Evolutionary conservation across 2,329 filamentous ascomycete genomes (phyloP).

Genomic region (Fonsecaea monophora): DNA sequence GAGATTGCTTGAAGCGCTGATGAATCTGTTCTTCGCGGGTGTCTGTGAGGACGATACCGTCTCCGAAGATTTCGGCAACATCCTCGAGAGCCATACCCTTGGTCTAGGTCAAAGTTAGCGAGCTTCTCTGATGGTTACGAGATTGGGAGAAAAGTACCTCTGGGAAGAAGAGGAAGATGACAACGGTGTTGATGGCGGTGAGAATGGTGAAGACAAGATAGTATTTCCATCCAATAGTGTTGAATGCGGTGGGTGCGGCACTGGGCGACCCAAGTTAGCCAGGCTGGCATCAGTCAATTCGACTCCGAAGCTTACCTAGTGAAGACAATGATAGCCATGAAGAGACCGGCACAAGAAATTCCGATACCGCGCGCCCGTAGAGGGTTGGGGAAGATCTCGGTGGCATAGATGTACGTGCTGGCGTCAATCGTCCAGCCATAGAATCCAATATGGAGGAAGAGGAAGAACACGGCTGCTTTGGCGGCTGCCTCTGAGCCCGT

Average conservation of each 20-base stretch:
- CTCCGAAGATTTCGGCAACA: slow-evolving; percentile 15
- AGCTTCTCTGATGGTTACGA: not conserved
- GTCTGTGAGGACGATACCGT: slow-evolving; percentile 15
- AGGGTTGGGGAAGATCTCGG: slow-evolving; percentile 75
- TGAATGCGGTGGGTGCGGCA: slow-evolving; percentile 45
- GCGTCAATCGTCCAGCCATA: slow-evolving; percentile 70
- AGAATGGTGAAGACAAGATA: slow-evolving; percentile 40
- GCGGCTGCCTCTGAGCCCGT: slow-evolving; percentile 57
- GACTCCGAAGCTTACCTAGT: not conserved
- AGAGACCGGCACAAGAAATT: slow-evolving; percentile 19
- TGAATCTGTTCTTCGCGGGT: slow-evolving; percentile 20
- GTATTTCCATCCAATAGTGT: slow-evolving; percentile 45
- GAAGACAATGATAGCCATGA: slow-evolving; percentile 19
- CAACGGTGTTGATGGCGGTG: slow-evolving; percentile 10
- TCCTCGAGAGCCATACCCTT: slow-evolving; percentile 17
- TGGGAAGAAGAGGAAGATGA: slow-evolving; percentile 30
- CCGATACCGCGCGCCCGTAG: slow-evolving; percentile 69
- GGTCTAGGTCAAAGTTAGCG: slow-evolving; percentile 6
- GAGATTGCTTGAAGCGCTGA: slow-evolving; percentile 17
- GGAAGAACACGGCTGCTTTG: slow-evolving; percentile 71
- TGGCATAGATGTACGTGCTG: slow-evolving; percentile 70
- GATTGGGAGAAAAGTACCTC: slow-evolving; percentile 32
- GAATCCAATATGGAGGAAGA: slow-evolving; percentile 52
- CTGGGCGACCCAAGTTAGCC: not conserved
- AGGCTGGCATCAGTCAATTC: not conserved